These are phyloP conservation scores for Komagataella phaffii DNA, from an alignment of 805 yeast genomes.

Conservation along the genomic window DNA sequence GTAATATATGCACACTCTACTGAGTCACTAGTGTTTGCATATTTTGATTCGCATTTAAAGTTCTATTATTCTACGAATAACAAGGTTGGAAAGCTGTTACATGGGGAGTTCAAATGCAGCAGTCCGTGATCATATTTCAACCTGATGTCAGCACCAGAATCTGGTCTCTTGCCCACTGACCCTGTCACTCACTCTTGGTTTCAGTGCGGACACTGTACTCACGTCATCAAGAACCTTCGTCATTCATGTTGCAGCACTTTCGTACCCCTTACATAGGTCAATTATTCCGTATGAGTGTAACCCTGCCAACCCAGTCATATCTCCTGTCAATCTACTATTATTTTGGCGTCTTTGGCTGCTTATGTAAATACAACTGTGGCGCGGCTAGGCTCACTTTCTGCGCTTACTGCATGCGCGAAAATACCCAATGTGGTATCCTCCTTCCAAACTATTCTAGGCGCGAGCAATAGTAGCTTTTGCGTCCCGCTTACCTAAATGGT, in stretches of 20 bases:
- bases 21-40: conserved; percentile 22
- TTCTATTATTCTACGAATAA: neutral
- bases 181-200: no score
- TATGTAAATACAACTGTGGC: neutral
- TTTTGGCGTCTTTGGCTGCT: neutral
- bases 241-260: neutral
- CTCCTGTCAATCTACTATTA: neutral
- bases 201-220: no score
- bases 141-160: neutral
- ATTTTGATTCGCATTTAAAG: neutral
- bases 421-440: neutral
- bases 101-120: neutral
- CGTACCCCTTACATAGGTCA: neutral
- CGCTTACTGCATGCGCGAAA: neutral
- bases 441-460: neutral
- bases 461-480: conserved; percentile 5
- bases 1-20: conserved; percentile 25
- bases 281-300: neutral
- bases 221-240: no score
- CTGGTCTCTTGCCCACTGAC: no score
- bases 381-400: neutral
- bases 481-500: neutral
- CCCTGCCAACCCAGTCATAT: neutral
- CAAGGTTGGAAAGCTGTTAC: neutral
- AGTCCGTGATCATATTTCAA: neutral